Conservation (phyloP, 2,329 filamentous ascomycete genomes). For the Colletotrichum sp. region DNA sequence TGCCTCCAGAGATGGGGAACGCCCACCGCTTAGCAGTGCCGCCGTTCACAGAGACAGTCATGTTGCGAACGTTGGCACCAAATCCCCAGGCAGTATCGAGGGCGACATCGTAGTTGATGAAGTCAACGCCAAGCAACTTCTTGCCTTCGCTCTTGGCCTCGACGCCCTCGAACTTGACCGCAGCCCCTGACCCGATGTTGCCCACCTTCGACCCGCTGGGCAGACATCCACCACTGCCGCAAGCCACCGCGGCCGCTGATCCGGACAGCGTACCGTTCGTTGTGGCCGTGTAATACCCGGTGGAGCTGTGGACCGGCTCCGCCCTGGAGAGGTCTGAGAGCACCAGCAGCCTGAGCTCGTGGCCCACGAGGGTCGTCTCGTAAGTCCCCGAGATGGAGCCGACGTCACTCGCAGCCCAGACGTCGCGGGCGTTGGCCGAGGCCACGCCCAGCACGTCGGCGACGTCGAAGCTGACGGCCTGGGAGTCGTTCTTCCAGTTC, state of each 20-base stretch:
- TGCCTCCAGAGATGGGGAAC: constrained; percentile 52
- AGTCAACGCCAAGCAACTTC: constrained; percentile 52
- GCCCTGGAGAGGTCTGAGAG: constrained; percentile 36
- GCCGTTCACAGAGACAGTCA: constrained; percentile 54
- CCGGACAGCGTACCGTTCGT: constrained; percentile 39
- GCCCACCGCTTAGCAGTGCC: constrained; percentile 47
- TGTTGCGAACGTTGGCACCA: constrained; percentile 54
- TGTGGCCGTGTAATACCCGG: constrained; percentile 48
- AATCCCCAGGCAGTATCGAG: constrained; percentile 27
- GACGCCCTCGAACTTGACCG: constrained; percentile 39
- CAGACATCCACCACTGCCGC: constrained; percentile 41
- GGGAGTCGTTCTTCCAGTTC: constrained; percentile 53
- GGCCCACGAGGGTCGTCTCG: constrained; percentile 36
- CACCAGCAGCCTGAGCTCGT: constrained; percentile 44
- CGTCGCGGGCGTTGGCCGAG: constrained; percentile 41
- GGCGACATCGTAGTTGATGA: constrained; percentile 58
- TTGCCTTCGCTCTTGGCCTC: constrained; percentile 30
- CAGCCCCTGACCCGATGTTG: constrained; percentile 37
- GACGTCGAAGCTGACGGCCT: constrained; percentile 47
- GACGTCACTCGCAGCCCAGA: constrained; percentile 41
- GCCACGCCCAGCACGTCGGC: constrained; percentile 40
- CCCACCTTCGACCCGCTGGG: constrained; percentile 49
- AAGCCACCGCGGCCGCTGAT: constrained; percentile 36
- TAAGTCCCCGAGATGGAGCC: constrained; percentile 35
- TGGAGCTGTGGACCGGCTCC: constrained; percentile 23